Percentiles rank a stretch among this genome's conserved stretches.
These are phyloP conservation scores for Ananas comosus DNA, from an alignment of 176 grass and related monocot genomes.

Conservation along the genomic window DNA sequence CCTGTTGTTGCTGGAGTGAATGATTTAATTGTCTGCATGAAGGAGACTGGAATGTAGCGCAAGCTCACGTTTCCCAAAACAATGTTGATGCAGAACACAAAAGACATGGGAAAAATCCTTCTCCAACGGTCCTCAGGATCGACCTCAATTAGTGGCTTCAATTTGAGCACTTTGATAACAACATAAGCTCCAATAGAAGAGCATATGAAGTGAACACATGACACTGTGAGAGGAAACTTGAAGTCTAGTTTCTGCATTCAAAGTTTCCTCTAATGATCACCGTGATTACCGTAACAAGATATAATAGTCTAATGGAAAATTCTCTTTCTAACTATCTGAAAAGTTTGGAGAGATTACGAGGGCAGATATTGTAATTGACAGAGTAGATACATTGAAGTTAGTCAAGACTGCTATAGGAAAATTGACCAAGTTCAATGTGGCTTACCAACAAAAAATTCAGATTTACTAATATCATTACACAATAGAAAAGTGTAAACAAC, in stretches of 20 bases:
- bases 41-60: slow-evolving; percentile 96
- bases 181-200: slow-evolving; percentile 78
- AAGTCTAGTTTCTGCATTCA: slow-evolving; percentile 86
- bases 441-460: too few species aligned
- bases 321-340: too few species aligned
- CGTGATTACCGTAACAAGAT: too few species aligned
- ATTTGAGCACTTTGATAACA: slow-evolving; percentile 70
- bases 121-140: slow-evolving; percentile 78
- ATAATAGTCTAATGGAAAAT: too few species aligned
- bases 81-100: slow-evolving; percentile 97
- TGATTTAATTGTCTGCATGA: slow-evolving; percentile 99
- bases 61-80: slow-evolving; percentile 90
- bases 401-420: too few species aligned
- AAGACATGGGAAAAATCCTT: slow-evolving; percentile 97
- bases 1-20: slow-evolving; percentile 98
- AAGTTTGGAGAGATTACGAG: too few species aligned
- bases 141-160: slow-evolving; percentile 76
- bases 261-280: not conserved
- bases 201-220: slow-evolving; percentile 95
- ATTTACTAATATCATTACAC: too few species aligned
- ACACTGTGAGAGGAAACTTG: slow-evolving; percentile 95
- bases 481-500: too few species aligned
- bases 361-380: too few species aligned
- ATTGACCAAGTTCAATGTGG: too few species aligned
- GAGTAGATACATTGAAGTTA: too few species aligned